Base-by-base conservation (phyloP, 768 basidiomycete genomes). In the Lactarius quietus region DNA sequence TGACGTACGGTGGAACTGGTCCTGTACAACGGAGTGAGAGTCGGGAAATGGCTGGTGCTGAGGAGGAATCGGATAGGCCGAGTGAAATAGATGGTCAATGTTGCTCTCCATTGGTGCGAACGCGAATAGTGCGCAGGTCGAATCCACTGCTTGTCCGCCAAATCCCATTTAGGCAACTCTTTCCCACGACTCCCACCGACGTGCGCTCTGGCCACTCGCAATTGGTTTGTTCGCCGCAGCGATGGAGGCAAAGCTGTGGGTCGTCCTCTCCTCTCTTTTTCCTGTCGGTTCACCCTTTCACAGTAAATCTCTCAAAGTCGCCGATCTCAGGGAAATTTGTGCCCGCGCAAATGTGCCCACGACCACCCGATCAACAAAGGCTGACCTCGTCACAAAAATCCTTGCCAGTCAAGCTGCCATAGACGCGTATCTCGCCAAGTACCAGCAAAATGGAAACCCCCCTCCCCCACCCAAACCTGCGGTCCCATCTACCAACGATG, bases 281-380 rank as follows among this genome's bases (percentile, higher is more conserved):
- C 5, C 31, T 54, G 57, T 63, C 63, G 63, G 64, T 57, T 1
- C 56, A 29, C 12, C 59, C 63, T 31, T 20, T n/a, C 39, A 61
- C 72, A 81, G 81, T 65, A 86, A 85, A 74, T 76, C 85, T 1
- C 84, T 90, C 78, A 89, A 88, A 74, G 89, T 89, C 72, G 81
- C 82, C 39, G 88, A 90, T 69, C 84, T 90, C 74, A 85, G 78
- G 71, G 80, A 83, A 63, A 82, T 90, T 66, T 84, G 90, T 72
- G 51, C 78, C 59, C 79, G 78, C 54, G 88, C 87, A 26, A 64
- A 72, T 39, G 76, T 84, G 61, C 55, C 82, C 6, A 73, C 79
- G 38, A 81, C 84, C 0, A 76, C 82, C 70, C 86, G 86, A 72
- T 80, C 83, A 7, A 88, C 82, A 72, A 92, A 90, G 74, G 72